phyloP scores from a whole-genome alignment of 768 basidiomycete species.

The Amanita subjunquillea region DNA sequence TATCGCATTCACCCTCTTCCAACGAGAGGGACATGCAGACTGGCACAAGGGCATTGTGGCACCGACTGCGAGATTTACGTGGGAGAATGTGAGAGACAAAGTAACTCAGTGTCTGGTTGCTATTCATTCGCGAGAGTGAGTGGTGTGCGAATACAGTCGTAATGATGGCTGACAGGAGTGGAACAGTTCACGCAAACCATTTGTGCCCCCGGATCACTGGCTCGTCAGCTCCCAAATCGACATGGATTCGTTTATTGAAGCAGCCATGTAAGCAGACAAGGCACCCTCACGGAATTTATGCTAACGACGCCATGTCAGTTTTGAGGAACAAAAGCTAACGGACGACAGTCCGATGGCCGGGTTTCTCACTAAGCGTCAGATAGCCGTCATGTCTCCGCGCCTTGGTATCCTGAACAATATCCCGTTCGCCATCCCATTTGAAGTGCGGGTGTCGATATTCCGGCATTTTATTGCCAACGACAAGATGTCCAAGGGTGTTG shows the following conservation, averaged over 20 bases:
- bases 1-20: conserved; percentile 67
- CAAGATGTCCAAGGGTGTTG: conserved; percentile 15
- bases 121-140: conserved; percentile 86
- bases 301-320: conserved; percentile 3
- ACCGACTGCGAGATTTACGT: conserved; percentile 32
- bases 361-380: conserved; percentile 51
- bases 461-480: conserved; percentile 73
- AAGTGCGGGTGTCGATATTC: conserved; percentile 84
- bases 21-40: conserved; percentile 29
- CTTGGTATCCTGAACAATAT: conserved; percentile 91
- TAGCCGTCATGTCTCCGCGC: conserved; percentile 71
- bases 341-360: conserved; percentile 7
- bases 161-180: neutral
- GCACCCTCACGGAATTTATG: neutral
- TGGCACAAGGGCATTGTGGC: conserved; percentile 15
- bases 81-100: conserved; percentile 56
- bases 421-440: conserved; percentile 92
- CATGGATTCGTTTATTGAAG: conserved; percentile 65
- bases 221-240: conserved; percentile 44
- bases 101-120: conserved; percentile 71
- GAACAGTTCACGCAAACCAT: conserved; percentile 69
- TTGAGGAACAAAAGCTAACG: conserved; percentile 11
- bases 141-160: conserved; percentile 8
- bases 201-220: conserved; percentile 86
- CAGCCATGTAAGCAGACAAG: conserved; percentile 56